Conservation (phyloP, 2,329 filamentous ascomycete species). For the Seiridium cupressi region DNA sequence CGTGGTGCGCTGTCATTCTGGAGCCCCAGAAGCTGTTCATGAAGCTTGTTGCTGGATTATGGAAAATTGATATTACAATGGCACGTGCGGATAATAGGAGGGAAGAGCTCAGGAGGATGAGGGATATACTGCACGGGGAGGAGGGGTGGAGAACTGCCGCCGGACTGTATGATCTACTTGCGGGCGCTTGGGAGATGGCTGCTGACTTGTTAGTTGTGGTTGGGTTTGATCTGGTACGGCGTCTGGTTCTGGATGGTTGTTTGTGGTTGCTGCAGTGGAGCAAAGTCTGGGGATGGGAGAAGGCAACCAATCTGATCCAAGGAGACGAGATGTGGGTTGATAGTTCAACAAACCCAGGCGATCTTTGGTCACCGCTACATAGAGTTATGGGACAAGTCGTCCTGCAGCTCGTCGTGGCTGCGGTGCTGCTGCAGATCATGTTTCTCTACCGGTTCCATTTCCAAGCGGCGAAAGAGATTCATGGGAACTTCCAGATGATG, state of each 20-base stretch:
- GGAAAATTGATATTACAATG: neutral
- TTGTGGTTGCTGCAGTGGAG: neutral
- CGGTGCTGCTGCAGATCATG: neutral
- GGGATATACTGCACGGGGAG: neutral
- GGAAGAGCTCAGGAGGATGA: neutral
- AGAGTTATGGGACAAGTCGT: neutral
- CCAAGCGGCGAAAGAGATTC: neutral
- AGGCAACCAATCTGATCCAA: neutral
- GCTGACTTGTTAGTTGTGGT: neutral
- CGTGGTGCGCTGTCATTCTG: neutral
- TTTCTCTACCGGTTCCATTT: neutral
- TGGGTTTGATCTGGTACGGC: neutral
- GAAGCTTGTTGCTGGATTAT: neutral
- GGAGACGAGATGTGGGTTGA: neutral
- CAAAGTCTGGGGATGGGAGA: neutral
- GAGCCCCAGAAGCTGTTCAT: neutral
- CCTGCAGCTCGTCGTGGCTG: neutral
- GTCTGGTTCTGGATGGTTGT: neutral
- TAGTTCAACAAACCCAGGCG: neutral
- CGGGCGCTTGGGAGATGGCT: neutral
- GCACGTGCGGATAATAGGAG: neutral
- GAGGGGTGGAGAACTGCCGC: neutral
- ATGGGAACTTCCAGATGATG: neutral
- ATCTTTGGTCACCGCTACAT: neutral
- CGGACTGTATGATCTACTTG: neutral